Evolutionary conservation across 2,329 filamentous ascomycete species (phyloP), one percentile per base, ranked within the genome.

Genomic region (Cercospora brassicicola): DNA sequence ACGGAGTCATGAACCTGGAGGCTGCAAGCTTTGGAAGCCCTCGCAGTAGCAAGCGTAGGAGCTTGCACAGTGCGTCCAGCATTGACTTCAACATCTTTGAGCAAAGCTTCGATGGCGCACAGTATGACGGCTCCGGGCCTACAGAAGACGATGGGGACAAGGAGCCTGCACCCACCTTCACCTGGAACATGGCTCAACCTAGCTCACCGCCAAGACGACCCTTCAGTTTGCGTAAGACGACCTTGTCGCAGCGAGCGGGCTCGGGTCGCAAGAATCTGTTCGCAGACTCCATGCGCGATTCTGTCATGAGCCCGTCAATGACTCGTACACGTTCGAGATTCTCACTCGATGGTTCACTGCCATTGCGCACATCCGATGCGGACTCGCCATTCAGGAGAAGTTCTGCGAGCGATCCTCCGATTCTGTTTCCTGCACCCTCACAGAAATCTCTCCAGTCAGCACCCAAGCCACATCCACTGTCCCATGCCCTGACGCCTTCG

Each of bases 1-100:
- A 98, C 82, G 90, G 91, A 53, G 90, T 90, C 62, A 94, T 96
- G 91, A 93, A 92, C 75, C 82, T 96, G 59, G 94, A 96, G 75
- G 90, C 92, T 71, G 85, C 89, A 30, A 90, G 86, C 74, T 84
- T 91, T 65, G 91, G 91, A 73, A 97, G 92, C 76, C 94, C 95
- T 0, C 91, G 94, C 68, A 92, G 94, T 57, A 97, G 97, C 83
- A 78, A 78, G 73, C 88, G 95, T 72, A 89, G 95, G 75, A 97
- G 94, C 80, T 81, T 96, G 73, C 92, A 97, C 78, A 90, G 90
- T 60, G 86, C 89, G 53, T 87, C 82, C 55, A 68, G 73, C 83
- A 90, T 70, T 84, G 85, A 89, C 73, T 91, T 92, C 76, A 93
- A 89, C 78, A 88, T 96, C 36, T 96, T 96, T 78, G 92, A 94